Evolutionary conservation across 192 early-diverging fungal genomes (phyloP).

Genomic region (Spinellus fusiger): DNA sequence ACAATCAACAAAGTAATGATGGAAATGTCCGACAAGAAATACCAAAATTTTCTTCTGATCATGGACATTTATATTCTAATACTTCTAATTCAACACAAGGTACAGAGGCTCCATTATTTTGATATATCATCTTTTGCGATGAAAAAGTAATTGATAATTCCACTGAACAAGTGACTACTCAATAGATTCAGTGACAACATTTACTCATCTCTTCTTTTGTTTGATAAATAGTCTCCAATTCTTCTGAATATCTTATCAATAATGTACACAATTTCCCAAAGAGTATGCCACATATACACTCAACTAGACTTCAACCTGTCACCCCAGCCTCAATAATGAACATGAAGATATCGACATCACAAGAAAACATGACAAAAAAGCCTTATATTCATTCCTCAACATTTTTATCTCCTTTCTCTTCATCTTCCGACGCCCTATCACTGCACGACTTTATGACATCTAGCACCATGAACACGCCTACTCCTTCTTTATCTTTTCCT

Average conservation of each 20-base stretch:
- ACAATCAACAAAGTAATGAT: background rate
- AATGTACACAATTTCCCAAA: background rate
- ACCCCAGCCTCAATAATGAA: slow-evolving; percentile 28
- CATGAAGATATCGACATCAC: background rate
- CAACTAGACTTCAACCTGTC: slow-evolving; percentile 5
- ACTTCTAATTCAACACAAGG: background rate
- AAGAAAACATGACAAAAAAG: background rate
- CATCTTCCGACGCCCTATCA: no score
- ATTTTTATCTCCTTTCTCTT: background rate
- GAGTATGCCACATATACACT: background rate
- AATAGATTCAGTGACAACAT: no score
- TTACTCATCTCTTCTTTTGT: no score
- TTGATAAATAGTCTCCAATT: no score
- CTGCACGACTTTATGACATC: no score
- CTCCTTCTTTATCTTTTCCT: no score
- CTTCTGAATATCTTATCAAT: background rate
- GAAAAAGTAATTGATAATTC: no score
- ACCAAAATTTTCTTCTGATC: background rate
- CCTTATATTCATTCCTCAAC: background rate
- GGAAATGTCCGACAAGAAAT: background rate
- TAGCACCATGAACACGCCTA: no score
- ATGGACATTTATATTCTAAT: background rate
- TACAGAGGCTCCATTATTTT: background rate
- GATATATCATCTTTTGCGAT: no score
- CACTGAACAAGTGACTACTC: no score